Evolutionary conservation across 441 rosid species (phyloP).

Genomic region (Euphorbia celastroides): DNA sequence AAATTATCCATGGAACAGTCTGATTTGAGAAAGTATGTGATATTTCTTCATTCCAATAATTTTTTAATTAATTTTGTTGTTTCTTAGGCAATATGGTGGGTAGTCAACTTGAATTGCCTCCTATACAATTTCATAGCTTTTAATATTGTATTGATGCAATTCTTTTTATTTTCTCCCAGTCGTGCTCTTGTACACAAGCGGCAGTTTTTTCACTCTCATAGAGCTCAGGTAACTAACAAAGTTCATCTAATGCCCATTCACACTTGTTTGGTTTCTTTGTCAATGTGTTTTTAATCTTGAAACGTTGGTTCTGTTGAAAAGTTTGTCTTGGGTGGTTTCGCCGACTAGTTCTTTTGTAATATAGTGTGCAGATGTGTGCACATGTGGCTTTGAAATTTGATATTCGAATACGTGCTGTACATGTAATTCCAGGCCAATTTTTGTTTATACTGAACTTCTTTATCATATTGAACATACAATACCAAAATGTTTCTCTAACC

Average conservation of each 20-base stretch:
- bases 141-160: conserved; percentile 16
- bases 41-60: conserved; percentile 5
- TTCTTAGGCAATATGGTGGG: too few relatives aligned
- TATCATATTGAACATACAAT: neutral
- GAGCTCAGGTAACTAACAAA: conserved; percentile 75
- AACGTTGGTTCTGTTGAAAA: neutral
- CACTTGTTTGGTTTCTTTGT: conserved; percentile 14
- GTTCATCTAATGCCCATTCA: conserved; percentile 1
- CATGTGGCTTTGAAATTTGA: neutral
- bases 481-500: neutral
- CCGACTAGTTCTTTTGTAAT: neutral
- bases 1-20: conserved; percentile 85
- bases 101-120: conserved; percentile 6
- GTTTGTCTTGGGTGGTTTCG: neutral
- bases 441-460: neutral
- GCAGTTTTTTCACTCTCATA: conserved; percentile 96
- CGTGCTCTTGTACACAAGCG: conserved; percentile 82
- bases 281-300: neutral
- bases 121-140: neutral
- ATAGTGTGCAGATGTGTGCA: neutral
- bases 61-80: too few relatives aligned
- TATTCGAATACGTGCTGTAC: neutral
- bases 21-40: conserved; percentile 77
- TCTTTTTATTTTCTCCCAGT: conserved; percentile 39
- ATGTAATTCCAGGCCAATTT: neutral